A percentile compares a stretch with the other conserved stretches of the same genome.
Conservation (phyloP, 805 yeast genomes). For the Clavispora asparagi region DNA sequence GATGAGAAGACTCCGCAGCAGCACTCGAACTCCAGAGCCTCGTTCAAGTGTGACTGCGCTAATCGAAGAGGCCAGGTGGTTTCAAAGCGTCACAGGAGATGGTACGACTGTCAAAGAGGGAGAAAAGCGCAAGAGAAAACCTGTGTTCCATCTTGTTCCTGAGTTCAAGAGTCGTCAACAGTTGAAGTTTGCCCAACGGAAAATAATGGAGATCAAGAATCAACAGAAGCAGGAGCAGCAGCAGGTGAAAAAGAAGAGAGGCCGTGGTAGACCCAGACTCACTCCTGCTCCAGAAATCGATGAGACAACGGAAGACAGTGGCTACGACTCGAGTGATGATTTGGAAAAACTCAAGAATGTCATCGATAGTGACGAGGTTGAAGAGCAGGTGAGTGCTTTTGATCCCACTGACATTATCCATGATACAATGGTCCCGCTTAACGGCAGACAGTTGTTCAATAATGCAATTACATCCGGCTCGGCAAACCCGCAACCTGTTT, state of each 20-base stretch:
- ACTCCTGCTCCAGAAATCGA: constrained; percentile 6
- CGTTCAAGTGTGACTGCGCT: constrained; percentile 5
- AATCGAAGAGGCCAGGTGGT: constrained; percentile 28
- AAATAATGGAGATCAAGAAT: constrained; percentile 10
- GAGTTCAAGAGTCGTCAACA: constrained; percentile 15
- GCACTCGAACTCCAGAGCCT: neutral
- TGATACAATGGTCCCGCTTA: constrained; percentile 25
- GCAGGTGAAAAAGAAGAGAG: constrained; percentile 4
- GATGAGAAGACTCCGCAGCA: constrained; percentile 1
- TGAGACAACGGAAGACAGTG: constrained; percentile 7
- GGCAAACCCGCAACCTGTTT: constrained; percentile 7
- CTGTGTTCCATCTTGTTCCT: constrained; percentile 23
- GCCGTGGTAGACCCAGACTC: constrained; percentile 1
- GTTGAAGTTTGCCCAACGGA: constrained; percentile 11
- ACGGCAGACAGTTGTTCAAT: constrained; percentile 27
- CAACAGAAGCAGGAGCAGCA: constrained; percentile 1
- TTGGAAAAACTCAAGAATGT: constrained; percentile 12
- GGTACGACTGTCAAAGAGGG: constrained; percentile 26
- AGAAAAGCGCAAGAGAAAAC: constrained; percentile 27
- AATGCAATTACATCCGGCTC: constrained; percentile 20
- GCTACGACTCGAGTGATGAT: constrained; percentile 4
- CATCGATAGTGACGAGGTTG: constrained; percentile 20
- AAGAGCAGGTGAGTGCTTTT: constrained; percentile 27
- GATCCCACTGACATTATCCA: constrained; percentile 33
- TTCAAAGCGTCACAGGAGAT: constrained; percentile 38